Evolutionary conservation across 2,329 filamentous ascomycete species (phyloP), one percentile per base, ranked within the genome.

Genomic region (Akanthomyces uredinophilus): DNA sequence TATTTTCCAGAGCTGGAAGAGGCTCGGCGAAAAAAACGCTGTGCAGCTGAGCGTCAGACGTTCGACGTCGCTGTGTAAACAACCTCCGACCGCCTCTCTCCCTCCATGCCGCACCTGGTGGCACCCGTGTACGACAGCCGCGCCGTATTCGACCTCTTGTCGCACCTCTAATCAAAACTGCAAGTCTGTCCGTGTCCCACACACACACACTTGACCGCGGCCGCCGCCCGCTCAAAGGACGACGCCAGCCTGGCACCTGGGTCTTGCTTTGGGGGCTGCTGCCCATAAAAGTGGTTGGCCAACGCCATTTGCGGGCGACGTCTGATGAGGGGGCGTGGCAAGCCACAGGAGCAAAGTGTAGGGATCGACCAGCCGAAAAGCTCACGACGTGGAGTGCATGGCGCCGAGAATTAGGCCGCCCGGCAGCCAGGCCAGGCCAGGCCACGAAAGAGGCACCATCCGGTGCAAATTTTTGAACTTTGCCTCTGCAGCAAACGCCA

Each of bases 351-450:
- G 29, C 13, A 10, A 50, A 29, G 20, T n/a, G 39, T 7, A 39
- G 41, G 58, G 59, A 61, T 61, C 51, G 59, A 18, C 61, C 35
- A 44, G 46, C 41, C 56, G 41, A 52, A 51, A 54, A 37, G 50
- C 57, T 58, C 47, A 49, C 57, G 56, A 61, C 50, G 52, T 58
- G 52, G 53, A 58, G 62, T 62, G 65, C 65, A 67, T 67, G 65
- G 58, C 65, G 64, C 66, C 66, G 66, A 67, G 66, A 64, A 64
- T 65, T 63, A 61, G 60, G 60, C 66, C 66, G 66, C 57, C 29
- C 20, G 24, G 13, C 18, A 46, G 39, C 49, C n/a, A 51, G 27
- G 27, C 27, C n/a, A 51, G 27, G 27, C 27, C 27, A 29, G 41
- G 55, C 44, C 27, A 24, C 53, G 49, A 49, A 20, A 41, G 44